A percentile compares a stretch with the other conserved stretches of the same genome.
Evolutionary conservation across 306 rosid genomes (phyloP).

Genomic region (Fagus sylvatica): DNA sequence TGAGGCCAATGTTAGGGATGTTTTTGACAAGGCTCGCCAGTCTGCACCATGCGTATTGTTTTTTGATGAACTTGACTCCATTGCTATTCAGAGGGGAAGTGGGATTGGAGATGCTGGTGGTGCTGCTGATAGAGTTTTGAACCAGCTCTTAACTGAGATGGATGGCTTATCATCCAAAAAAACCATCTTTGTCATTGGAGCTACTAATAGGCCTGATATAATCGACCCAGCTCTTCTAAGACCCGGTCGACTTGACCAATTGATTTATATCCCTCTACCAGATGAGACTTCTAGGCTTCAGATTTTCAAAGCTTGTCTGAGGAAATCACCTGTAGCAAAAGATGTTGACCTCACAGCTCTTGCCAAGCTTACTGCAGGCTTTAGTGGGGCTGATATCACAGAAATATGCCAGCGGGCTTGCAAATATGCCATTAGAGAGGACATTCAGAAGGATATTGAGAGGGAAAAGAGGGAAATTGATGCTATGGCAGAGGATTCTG

Average conservation of each 20-base stretch:
- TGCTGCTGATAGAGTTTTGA: not conserved
- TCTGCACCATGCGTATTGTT: too few relatives aligned
- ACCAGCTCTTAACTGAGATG: not conserved
- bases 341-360: not conserved
- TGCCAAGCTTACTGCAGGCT: not conserved
- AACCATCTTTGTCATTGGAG: not conserved
- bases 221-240: not conserved
- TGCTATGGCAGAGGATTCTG: not conserved
- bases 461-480: too few relatives aligned
- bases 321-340: not conserved
- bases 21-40: too few relatives aligned
- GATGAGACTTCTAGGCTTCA: not conserved
- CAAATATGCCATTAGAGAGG: not conserved
- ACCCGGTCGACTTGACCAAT: not conserved
- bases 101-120: not conserved
- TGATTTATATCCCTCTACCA: not conserved
- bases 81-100: too few relatives aligned
- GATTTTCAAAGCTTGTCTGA: not conserved
- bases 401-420: not conserved
- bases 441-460: too few relatives aligned
- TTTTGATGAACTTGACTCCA: too few relatives aligned
- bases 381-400: not conserved
- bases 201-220: constrained; percentile 1
- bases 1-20: not conserved
- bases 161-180: not conserved